These are phyloP conservation scores for Microcyclospora tardicrescens DNA, from an alignment of 2,329 filamentous ascomycete species.

Conservation along the genomic window DNA sequence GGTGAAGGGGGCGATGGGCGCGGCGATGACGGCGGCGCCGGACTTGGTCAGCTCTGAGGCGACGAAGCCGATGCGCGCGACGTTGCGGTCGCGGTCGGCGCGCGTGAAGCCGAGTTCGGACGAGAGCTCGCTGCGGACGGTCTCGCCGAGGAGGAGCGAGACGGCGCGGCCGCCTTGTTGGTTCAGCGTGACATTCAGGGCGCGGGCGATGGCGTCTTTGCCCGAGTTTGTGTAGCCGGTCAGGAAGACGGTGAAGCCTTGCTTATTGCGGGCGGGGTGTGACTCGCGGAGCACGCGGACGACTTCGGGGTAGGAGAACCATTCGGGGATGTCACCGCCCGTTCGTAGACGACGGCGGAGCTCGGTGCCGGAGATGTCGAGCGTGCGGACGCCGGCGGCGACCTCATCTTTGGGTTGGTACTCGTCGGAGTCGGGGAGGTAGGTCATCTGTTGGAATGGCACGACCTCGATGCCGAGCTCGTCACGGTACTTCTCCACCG, in stretches of 20 bases:
- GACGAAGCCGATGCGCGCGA: conserved; percentile 91
- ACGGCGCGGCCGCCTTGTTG: conserved; percentile 94
- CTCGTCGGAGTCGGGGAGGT: conserved; percentile 92
- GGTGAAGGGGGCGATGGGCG: conserved; percentile 90
- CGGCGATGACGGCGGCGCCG: conserved; percentile 87
- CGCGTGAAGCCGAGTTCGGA: conserved; percentile 90
- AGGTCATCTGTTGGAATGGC: conserved; percentile 99
- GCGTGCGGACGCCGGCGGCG: conserved; percentile 63
- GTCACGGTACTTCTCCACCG: conserved; percentile 88
- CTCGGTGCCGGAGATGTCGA: conserved; percentile 50
- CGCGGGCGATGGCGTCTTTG: conserved; percentile 92
- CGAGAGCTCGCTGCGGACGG: conserved; percentile 82
- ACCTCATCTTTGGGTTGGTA: conserved; percentile 92
- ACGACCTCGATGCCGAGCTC: conserved; percentile 98
- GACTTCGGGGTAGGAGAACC: conserved; percentile 99
- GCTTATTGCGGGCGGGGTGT: conserved; percentile 76
- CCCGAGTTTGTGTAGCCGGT: conserved; percentile 94
- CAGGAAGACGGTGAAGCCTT: conserved; percentile 97
- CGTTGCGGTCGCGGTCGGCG: conserved; percentile 87
- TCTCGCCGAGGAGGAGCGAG: conserved; percentile 88
- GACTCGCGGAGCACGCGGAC: conserved; percentile 93
- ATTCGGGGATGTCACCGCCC: conserved; percentile 90
- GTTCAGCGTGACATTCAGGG: conserved; percentile 92
- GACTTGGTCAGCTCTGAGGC: conserved; percentile 87
- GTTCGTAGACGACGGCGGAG: conserved; percentile 82